phyloP scores from a whole-genome alignment of 1,139 yeast genomes.

The Neolecta irregularis region DNA sequence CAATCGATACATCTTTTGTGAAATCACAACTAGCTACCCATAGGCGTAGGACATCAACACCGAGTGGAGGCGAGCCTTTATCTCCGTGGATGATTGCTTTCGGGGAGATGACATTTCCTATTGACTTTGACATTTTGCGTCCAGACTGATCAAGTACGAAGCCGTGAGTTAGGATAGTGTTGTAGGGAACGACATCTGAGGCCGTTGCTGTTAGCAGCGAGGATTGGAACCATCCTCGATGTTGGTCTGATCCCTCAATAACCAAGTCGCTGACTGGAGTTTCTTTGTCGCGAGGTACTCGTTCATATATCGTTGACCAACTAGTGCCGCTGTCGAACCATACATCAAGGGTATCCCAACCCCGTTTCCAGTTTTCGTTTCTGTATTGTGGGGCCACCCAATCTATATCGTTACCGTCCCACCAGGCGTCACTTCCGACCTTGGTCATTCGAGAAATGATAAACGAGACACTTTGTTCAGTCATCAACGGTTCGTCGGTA shows the following conservation, averaged over 20 bases:
- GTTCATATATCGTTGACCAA: slow-evolving; percentile 51
- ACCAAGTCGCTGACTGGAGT: slow-evolving; percentile 53
- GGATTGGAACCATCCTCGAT: slow-evolving; percentile 97
- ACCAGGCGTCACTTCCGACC: slow-evolving; percentile 69
- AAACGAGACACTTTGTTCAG: slow-evolving; percentile 35
- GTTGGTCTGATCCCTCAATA: slow-evolving; percentile 92
- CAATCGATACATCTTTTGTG: slow-evolving; percentile 61
- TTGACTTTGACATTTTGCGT: slow-evolving; percentile 82
- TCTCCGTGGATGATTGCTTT: slow-evolving; percentile 44
- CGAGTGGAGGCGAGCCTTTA: slow-evolving; percentile 55
- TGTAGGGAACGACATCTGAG: slow-evolving; percentile 45
- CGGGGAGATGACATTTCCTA: slow-evolving; percentile 72
- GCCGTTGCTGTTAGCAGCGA: slow-evolving; percentile 70
- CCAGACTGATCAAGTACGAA: slow-evolving; percentile 77
- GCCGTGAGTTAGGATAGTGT: slow-evolving; percentile 75
- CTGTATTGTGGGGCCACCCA: slow-evolving; percentile 54
- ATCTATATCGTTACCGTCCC: slow-evolving; percentile 29
- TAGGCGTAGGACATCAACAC: slow-evolving; percentile 79
- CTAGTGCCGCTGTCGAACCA: slow-evolving; percentile 98
- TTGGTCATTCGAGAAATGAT: slow-evolving; percentile 39
- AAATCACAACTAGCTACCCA: slow-evolving; percentile 88
- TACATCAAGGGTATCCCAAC: slow-evolving; percentile 90
- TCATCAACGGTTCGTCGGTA: slow-evolving; percentile 44
- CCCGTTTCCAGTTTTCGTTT: slow-evolving; percentile 38
- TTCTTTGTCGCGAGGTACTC: slow-evolving; percentile 11